Evolutionary conservation across 1,139 yeast genomes (phyloP).

Genomic region (Maudiozyma humilis): DNA sequence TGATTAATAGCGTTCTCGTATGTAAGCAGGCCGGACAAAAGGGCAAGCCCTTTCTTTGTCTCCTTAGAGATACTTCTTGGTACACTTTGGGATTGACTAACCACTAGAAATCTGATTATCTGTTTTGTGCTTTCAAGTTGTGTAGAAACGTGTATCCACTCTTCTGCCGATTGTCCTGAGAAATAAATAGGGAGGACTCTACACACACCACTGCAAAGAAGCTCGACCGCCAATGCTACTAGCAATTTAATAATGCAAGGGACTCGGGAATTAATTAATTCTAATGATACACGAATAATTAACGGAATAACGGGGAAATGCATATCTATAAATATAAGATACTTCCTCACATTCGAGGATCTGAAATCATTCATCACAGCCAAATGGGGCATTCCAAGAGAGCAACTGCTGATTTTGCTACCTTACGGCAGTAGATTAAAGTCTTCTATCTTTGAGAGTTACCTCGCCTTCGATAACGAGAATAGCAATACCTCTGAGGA

Average conservation of each 20-base stretch:
- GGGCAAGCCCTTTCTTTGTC: too few species aligned
- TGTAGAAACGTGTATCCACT: too few species aligned
- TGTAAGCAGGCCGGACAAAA: too few species aligned
- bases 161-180: too few species aligned
- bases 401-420: slow-evolving; percentile 50
- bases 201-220: too few species aligned
- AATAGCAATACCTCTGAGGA: neutral
- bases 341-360: slow-evolving; percentile 36
- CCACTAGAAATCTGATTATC: too few species aligned
- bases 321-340: slow-evolving; percentile 30
- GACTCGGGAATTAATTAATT: neutral
- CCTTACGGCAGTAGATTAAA: slow-evolving; percentile 59
- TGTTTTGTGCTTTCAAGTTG: too few species aligned
- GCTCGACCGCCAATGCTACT: neutral
- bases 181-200: too few species aligned
- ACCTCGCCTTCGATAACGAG: neutral
- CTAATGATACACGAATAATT: slow-evolving; percentile 28
- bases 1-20: too few species aligned
- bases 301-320: slow-evolving; percentile 39
- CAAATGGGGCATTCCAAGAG: slow-evolving; percentile 36
- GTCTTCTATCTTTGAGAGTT: slow-evolving; percentile 31
- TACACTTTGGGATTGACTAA: too few species aligned
- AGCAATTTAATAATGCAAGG: neutral
- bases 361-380: slow-evolving; percentile 40
- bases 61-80: too few species aligned